Conservation (phyloP, 2,329 filamentous ascomycete species). For the Stemphylium lycopersici region DNA sequence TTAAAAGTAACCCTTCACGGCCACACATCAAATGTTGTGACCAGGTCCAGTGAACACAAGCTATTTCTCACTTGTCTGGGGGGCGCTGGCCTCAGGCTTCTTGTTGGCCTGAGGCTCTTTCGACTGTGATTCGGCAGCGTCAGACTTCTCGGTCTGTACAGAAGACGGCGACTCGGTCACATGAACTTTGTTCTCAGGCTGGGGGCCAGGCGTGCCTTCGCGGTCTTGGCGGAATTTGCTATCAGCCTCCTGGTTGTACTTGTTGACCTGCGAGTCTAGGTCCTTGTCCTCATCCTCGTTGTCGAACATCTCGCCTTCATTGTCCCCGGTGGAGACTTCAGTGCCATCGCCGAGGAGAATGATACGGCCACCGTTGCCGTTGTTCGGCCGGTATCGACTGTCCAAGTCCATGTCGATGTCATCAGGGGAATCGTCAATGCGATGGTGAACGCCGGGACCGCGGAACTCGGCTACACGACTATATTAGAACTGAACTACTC, state of each 20-base stretch:
- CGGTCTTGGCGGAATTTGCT: slow-evolving; percentile 27
- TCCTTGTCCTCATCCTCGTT: slow-evolving; percentile 87
- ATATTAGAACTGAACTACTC: slow-evolving; percentile 47
- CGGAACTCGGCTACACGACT: slow-evolving; percentile 56
- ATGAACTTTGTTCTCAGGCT: slow-evolving; percentile 23
- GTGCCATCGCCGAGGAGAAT: slow-evolving; percentile 96
- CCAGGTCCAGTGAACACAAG: slow-evolving; percentile 12
- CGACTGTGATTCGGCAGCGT: slow-evolving; percentile 17
- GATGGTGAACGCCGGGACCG: slow-evolving; percentile 57
- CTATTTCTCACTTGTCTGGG: slow-evolving; percentile 32
- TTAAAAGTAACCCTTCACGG: not conserved
- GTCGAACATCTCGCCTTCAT: slow-evolving; percentile 94
- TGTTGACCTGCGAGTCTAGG: slow-evolving; percentile 80
- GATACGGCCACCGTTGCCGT: slow-evolving; percentile 71
- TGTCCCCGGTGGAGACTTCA: slow-evolving; percentile 85
- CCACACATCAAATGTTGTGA: not conserved
- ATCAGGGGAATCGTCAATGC: slow-evolving; percentile 57
- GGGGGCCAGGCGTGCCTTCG: slow-evolving; percentile 36
- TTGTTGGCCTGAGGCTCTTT: slow-evolving; percentile 28
- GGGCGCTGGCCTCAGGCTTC: slow-evolving; percentile 16
- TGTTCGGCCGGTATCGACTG: slow-evolving; percentile 71
- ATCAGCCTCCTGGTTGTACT: slow-evolving; percentile 52
- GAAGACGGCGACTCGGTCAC: slow-evolving; percentile 46
- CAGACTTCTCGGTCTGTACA: slow-evolving; percentile 47
- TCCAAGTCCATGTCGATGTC: slow-evolving; percentile 77